Conservation (phyloP, 345 rosid genomes). For the Orychophragmus violaceus region DNA sequence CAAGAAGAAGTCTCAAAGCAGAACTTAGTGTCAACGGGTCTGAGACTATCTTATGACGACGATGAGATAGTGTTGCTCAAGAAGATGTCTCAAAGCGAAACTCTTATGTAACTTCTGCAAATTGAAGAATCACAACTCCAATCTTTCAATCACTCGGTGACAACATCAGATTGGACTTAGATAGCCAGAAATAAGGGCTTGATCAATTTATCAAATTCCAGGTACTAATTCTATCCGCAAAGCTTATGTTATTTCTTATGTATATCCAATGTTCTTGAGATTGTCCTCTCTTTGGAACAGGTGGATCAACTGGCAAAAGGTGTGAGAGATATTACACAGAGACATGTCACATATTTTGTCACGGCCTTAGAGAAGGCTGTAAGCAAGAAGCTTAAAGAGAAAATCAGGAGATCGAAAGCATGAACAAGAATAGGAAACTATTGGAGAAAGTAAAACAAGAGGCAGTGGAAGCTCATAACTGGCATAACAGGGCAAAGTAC, state of each 20-base stretch:
- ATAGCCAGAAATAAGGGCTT: neutral
- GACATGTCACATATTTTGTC: constrained; percentile 53
- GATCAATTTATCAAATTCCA: constrained; percentile 47
- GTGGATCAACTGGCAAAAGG: constrained; percentile 58
- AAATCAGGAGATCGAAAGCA: constrained; percentile 56
- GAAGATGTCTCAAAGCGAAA: no score
- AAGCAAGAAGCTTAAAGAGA: constrained; percentile 55
- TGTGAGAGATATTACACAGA: constrained; percentile 56
- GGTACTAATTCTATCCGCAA: constrained; percentile 31
- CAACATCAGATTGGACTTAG: constrained; percentile 43
- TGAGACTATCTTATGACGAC: no score
- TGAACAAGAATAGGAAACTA: constrained; percentile 62
- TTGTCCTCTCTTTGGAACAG: constrained; percentile 23
- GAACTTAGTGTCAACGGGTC: no score
- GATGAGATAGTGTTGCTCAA: no score
- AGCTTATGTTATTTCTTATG: neutral
- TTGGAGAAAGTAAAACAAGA: constrained; percentile 55
- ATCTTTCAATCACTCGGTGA: constrained; percentile 51
- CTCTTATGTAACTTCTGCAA: no score
- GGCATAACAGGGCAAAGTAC: constrained; percentile 72
- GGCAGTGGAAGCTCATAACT: constrained; percentile 62
- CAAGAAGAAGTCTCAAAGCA: no score
- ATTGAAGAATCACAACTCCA: constrained; percentile 56
- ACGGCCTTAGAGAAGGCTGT: constrained; percentile 56
- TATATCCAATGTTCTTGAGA: neutral